These are phyloP conservation scores for Porogramme epimiltina DNA, from an alignment of 1,284 basidiomycete genomes.

Conservation along the genomic window DNA sequence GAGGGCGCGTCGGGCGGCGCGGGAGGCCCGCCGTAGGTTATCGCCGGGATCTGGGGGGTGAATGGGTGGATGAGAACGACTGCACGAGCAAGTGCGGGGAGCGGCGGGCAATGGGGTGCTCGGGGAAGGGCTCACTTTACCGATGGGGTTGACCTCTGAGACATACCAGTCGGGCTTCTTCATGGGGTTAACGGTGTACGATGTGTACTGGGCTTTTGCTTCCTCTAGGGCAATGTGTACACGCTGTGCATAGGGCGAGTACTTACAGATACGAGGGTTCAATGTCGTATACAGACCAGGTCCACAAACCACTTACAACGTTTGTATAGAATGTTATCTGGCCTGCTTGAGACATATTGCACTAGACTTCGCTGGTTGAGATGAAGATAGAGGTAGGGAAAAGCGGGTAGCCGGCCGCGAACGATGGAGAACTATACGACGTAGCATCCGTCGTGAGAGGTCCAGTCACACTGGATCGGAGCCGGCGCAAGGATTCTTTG, in stretches of 20 bases:
- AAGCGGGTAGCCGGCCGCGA: no score
- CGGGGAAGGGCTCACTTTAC: conserved; percentile 46
- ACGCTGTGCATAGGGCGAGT: conserved; percentile 3
- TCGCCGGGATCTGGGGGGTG: conserved; percentile 42
- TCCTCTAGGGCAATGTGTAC: conserved; percentile 53
- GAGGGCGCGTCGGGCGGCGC: conserved; percentile 53
- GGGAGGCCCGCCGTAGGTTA: conserved; percentile 58
- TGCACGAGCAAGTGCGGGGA: no score
- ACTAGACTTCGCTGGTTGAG: no score
- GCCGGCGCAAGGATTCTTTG: no score
- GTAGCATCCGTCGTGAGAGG: no score
- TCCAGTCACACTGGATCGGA: no score
- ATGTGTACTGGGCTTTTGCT: conserved; percentile 46
- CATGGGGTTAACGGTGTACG: conserved; percentile 55
- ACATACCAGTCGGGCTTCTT: conserved; percentile 71
- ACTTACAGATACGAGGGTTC: neutral
- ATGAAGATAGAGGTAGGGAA: no score
- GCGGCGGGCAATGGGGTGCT: neutral
- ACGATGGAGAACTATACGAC: no score
- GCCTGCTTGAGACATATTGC: no score
- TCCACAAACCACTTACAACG: no score
- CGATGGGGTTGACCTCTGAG: conserved; percentile 58
- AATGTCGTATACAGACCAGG: no score
- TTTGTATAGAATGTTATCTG: no score
- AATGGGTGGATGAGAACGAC: neutral